phyloP scores from a whole-genome alignment of 1,284 basidiomycete species.

The Leccinum pallidistipes region DNA sequence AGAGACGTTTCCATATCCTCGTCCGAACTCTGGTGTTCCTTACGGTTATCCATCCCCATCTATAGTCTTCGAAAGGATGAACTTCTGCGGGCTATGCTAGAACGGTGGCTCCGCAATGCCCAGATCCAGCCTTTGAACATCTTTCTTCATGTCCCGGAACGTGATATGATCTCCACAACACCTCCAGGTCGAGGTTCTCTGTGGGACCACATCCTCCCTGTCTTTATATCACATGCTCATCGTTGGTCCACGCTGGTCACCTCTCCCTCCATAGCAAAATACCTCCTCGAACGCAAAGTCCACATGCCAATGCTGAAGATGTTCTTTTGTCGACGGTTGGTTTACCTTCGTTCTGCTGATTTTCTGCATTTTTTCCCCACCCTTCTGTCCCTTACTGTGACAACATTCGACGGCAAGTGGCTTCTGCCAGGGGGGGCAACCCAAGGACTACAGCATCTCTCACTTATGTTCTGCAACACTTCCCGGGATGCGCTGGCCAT shows the following conservation, averaged over 20 bases:
- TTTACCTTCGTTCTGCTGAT: background rate
- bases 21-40: constrained; percentile 3
- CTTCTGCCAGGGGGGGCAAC: background rate
- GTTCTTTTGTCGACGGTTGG: background rate
- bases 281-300: background rate
- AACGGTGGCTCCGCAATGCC: constrained; percentile 1
- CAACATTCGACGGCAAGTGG: background rate
- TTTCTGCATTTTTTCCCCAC: background rate
- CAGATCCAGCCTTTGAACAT: background rate
- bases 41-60: background rate
- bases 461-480: background rate
- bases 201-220: constrained; percentile 1
- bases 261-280: constrained; percentile 1
- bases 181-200: constrained; percentile 1
- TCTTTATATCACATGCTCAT: background rate
- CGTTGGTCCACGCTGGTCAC: background rate
- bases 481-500: background rate
- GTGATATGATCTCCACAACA: background rate
- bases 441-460: background rate
- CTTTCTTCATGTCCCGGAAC: background rate
- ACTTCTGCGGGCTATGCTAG: background rate
- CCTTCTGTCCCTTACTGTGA: background rate
- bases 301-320: constrained; percentile 1
- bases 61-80: background rate
- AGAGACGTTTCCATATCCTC: background rate